Conservation (phyloP, 1,284 basidiomycete species). For the Neolentinus lepideus region DNA sequence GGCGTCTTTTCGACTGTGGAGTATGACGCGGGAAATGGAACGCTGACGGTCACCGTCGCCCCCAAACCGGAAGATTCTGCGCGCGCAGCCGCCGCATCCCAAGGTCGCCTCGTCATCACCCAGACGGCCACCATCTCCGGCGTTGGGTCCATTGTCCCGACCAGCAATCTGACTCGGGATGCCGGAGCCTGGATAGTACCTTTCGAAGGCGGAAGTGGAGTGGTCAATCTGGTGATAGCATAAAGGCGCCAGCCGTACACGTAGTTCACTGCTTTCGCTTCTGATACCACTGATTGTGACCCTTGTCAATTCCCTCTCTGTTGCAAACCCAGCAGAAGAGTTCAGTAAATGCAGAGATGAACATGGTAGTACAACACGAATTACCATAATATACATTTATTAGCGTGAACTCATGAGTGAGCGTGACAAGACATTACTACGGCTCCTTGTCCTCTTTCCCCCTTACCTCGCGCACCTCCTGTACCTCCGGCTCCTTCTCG, state of each 20-base stretch:
- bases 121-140: slow-evolving; percentile 35
- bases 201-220: slow-evolving; percentile 16
- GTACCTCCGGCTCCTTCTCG: slow-evolving; percentile 11
- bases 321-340: too few relatives aligned
- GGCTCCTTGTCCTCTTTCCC: slow-evolving; percentile 16
- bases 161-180: slow-evolving; percentile 27
- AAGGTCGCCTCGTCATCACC: slow-evolving; percentile 38
- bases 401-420: background rate
- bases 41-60: slow-evolving; percentile 34
- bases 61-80: slow-evolving; percentile 30
- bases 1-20: slow-evolving; percentile 44
- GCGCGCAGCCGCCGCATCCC: slow-evolving; percentile 37
- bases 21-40: slow-evolving; percentile 30
- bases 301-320: too few relatives aligned
- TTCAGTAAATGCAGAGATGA: too few relatives aligned
- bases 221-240: background rate
- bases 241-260: background rate
- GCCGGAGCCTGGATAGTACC: slow-evolving; percentile 44
- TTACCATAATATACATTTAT: background rate
- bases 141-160: slow-evolving; percentile 33
- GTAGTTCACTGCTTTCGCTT: too few relatives aligned
- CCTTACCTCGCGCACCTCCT: slow-evolving; percentile 16
- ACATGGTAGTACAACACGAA: background rate
- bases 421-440: background rate
- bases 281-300: too few relatives aligned